phyloP scores from a whole-genome alignment of 495 filamentous ascomycete species.

The Hyaloscypha variabilis region DNA sequence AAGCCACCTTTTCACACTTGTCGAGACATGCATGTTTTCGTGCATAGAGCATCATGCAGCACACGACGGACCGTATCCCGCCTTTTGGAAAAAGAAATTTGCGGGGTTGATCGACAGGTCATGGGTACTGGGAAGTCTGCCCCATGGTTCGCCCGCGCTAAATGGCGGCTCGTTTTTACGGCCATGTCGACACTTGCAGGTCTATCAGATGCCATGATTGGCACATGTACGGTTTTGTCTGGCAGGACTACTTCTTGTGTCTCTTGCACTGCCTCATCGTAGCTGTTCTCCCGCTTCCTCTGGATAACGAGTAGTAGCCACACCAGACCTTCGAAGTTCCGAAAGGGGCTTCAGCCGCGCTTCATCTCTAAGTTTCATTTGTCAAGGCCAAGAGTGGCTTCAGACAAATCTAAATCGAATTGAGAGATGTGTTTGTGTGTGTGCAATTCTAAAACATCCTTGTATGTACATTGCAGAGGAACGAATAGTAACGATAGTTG shows the following conservation, averaged over 20 bases:
- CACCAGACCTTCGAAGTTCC: too few species aligned
- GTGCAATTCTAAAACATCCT: background rate
- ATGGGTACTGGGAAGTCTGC: background rate
- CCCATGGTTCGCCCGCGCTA: background rate
- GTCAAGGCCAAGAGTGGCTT: background rate
- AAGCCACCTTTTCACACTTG: too few species aligned
- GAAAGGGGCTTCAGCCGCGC: background rate
- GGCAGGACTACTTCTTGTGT: too few species aligned
- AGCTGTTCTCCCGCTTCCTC: too few species aligned
- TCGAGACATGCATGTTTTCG: background rate
- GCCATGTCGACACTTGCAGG: background rate
- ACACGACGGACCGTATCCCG: background rate
- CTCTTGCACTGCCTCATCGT: too few species aligned
- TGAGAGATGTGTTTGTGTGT: too few species aligned
- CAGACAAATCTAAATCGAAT: background rate
- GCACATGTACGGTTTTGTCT: too few species aligned
- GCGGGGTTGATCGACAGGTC: background rate
- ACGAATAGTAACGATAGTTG: background rate
- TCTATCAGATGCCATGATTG: background rate
- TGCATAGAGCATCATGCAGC: background rate
- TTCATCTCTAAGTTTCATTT: background rate
- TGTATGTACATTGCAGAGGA: background rate
- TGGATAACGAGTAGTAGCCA: too few species aligned
- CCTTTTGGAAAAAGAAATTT: background rate
- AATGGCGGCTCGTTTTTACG: background rate